These are phyloP conservation scores for Monilinia fructigena DNA, from an alignment of 2,329 filamentous ascomycete genomes.

Conservation along the genomic window DNA sequence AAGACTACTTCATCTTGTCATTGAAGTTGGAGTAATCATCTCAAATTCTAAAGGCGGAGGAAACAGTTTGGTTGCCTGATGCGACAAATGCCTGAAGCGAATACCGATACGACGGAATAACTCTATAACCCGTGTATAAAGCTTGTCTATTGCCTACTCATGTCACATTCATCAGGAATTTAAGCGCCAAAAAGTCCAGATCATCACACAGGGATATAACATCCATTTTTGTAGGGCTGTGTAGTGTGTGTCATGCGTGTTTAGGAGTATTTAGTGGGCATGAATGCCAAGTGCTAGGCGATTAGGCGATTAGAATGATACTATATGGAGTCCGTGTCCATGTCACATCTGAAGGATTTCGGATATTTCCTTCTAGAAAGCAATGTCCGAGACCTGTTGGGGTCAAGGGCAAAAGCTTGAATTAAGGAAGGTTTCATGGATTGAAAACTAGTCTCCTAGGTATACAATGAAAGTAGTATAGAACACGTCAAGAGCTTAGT, in stretches of 20 bases:
- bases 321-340: neutral
- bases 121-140: no score
- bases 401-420: neutral
- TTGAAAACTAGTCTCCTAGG: neutral
- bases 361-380: neutral
- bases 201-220: neutral
- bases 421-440: neutral
- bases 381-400: neutral
- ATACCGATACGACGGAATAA: neutral
- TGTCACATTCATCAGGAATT: neutral
- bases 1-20: neutral
- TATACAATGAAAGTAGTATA: neutral
- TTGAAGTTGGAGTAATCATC: no score
- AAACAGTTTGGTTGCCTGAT: neutral
- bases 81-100: conserved; percentile 2
- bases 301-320: neutral
- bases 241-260: neutral
- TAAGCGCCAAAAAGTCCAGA: neutral
- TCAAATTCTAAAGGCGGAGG: neutral
- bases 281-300: neutral
- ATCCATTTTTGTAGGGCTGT: neutral
- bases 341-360: neutral
- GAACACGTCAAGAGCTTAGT: neutral
- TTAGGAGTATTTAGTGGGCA: neutral
- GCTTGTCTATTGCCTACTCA: no score